Percentiles rank a stretch among this genome's conserved stretches.
Evolutionary conservation across 73 alveolate genomes (phyloP).

Genomic region (Uronychia binucleata): DNA sequence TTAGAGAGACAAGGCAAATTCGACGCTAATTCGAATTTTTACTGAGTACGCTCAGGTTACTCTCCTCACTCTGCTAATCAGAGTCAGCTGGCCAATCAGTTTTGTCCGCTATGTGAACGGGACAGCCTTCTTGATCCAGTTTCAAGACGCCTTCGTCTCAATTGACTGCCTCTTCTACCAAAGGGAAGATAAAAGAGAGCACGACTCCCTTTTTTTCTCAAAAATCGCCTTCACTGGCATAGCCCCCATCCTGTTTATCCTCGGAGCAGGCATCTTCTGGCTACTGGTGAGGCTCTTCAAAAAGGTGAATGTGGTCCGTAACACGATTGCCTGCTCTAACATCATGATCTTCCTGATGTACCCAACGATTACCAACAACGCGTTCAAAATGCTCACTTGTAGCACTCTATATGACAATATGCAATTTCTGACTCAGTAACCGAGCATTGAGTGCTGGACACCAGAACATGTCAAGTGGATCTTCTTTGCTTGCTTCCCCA

Average conservation of each 20-base stretch:
- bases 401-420: conserved; percentile 13
- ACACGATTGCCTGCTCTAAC: neutral
- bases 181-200: neutral
- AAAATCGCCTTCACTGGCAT: neutral
- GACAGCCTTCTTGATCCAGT: neutral
- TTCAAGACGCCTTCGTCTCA: neutral
- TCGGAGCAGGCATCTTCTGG: neutral
- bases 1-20: neutral
- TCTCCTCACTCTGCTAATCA: neutral
- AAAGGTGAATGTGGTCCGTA: neutral
- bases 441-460: conserved; percentile 26
- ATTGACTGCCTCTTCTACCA: neutral
- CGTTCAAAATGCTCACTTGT: conserved; percentile 35
- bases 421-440: conserved; percentile 13
- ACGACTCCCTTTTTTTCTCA: neutral
- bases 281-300: neutral
- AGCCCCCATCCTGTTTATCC: neutral
- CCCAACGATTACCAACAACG: conserved; percentile 25
- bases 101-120: neutral
- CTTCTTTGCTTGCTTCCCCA: conserved; percentile 16
- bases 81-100: neutral
- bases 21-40: neutral
- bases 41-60: neutral
- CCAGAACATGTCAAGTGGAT: conserved; percentile 29
- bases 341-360: conserved; percentile 22